phyloP scores from a whole-genome alignment of 2,329 filamentous ascomycete genomes.

The Trichoderma breve region DNA sequence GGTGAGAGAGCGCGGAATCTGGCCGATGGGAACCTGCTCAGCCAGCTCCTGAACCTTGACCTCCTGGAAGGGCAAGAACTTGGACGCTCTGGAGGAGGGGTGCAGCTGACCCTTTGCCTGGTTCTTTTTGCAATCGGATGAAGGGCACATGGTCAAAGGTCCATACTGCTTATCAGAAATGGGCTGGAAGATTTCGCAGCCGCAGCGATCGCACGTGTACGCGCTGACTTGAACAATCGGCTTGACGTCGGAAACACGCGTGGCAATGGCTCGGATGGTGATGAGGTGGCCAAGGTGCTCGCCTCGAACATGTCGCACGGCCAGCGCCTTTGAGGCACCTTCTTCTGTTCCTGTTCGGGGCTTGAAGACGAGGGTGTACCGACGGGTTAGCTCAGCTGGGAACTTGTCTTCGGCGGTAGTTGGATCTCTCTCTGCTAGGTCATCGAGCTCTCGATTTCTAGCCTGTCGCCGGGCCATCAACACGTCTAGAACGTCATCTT shows the following conservation, averaged over 20 bases:
- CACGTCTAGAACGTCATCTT: slow-evolving; percentile 95
- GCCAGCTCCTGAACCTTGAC: slow-evolving; percentile 98
- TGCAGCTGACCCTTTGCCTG: slow-evolving; percentile 92
- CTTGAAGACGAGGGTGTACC: slow-evolving; percentile 96
- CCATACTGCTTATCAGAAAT: slow-evolving; percentile 88
- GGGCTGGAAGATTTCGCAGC: slow-evolving; percentile 96
- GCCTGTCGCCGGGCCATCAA: slow-evolving; percentile 89
- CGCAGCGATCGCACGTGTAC: slow-evolving; percentile 95
- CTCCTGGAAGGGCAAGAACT: slow-evolving; percentile 96
- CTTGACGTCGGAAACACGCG: slow-evolving; percentile 95
- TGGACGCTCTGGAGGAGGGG: slow-evolving; percentile 91
- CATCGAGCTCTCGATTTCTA: slow-evolving; percentile 74
- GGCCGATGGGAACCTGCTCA: slow-evolving; percentile 97
- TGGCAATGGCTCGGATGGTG: slow-evolving; percentile 90
- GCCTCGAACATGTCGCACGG: slow-evolving; percentile 89
- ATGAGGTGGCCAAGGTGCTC: slow-evolving; percentile 92
- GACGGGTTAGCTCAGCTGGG: slow-evolving; percentile 83
- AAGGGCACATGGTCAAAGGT: slow-evolving; percentile 82
- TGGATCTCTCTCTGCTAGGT: slow-evolving; percentile 66
- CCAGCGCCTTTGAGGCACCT: slow-evolving; percentile 63
- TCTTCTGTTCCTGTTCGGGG: slow-evolving; percentile 73
- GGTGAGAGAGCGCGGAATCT: slow-evolving; percentile 90
- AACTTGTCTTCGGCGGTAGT: slow-evolving; percentile 73
- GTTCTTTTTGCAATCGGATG: slow-evolving; percentile 83
- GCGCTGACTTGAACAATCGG: slow-evolving; percentile 96